Conservation (phyloP, 2,329 filamentous ascomycete species). For the Alternaria triticimaculans region DNA sequence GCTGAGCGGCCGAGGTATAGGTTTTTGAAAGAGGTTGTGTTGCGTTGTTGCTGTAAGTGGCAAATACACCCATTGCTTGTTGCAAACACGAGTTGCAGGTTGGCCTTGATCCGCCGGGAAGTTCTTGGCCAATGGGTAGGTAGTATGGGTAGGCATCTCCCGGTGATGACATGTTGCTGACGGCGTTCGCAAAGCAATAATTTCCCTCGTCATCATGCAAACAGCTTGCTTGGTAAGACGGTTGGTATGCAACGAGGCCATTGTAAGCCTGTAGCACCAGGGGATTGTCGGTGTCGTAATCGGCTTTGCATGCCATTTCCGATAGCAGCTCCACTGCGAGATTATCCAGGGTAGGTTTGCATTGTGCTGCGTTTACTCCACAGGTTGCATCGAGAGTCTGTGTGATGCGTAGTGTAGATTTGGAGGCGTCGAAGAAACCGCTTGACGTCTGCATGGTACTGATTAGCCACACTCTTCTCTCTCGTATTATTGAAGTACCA, state of each 20-base stretch:
- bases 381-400: constrained; percentile 82
- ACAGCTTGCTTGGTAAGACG: constrained; percentile 82
- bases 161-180: constrained; percentile 74
- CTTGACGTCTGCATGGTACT: constrained; percentile 71
- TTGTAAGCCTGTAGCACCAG: constrained; percentile 76
- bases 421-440: constrained; percentile 81
- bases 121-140: constrained; percentile 75
- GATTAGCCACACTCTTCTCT: constrained; percentile 5
- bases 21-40: constrained; percentile 70
- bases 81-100: constrained; percentile 77
- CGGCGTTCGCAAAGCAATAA: constrained; percentile 83
- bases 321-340: constrained; percentile 71
- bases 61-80: constrained; percentile 83
- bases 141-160: constrained; percentile 84
- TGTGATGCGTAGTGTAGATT: constrained; percentile 74
- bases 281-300: constrained; percentile 71
- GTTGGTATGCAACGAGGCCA: constrained; percentile 77
- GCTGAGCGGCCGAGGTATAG: constrained; percentile 73
- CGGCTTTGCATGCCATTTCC: constrained; percentile 71
- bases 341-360: constrained; percentile 67
- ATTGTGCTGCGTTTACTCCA: constrained; percentile 68
- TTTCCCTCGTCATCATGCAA: constrained; percentile 69
- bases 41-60: constrained; percentile 69
- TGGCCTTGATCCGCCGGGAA: constrained; percentile 73
- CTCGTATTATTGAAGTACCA: constrained; percentile 29